phyloP scores from a whole-genome alignment of 306 rosid genomes.

The Trifolium repens region DNA sequence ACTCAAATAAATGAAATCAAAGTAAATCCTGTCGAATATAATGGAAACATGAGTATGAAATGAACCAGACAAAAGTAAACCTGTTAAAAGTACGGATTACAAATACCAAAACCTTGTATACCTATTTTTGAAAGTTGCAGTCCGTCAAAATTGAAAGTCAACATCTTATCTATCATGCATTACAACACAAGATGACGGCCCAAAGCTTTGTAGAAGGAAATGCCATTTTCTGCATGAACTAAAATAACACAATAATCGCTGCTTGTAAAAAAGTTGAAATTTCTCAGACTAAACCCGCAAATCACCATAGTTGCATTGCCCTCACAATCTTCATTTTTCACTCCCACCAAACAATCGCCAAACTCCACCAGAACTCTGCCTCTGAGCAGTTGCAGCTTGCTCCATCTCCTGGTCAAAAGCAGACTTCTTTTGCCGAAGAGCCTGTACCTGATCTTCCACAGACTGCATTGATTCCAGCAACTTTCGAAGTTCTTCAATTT shows the following conservation, averaged over 20 bases:
- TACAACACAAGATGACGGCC: conserved; percentile 37
- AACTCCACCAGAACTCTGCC: conserved; percentile 85
- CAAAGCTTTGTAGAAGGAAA: conserved; percentile 39
- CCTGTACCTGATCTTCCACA: conserved; percentile 79
- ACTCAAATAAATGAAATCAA: conserved; percentile 31
- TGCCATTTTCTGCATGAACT: conserved; percentile 37
- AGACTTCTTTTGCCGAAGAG: conserved; percentile 79
- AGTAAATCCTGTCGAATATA: conserved; percentile 34
- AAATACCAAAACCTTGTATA: conserved; percentile 35
- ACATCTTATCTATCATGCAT: conserved; percentile 35
- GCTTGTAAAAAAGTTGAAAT: conserved; percentile 22
- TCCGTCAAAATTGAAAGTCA: conserved; percentile 45
- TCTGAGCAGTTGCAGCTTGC: conserved; percentile 64
- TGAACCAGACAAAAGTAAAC: conserved; percentile 34
- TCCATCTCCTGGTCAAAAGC: conserved; percentile 74
- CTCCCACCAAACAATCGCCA: conserved; percentile 82
- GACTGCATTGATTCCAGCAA: conserved; percentile 76
- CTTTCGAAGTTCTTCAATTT: conserved; percentile 81
- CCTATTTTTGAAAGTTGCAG: conserved; percentile 40
- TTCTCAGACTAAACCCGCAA: conserved; percentile 38
- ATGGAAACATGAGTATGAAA: conserved; percentile 20
- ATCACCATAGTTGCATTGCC: conserved; percentile 32
- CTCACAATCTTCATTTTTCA: conserved; percentile 35
- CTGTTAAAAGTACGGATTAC: conserved; percentile 14
- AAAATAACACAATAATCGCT: conserved; percentile 26